Conservation (phyloP, 306 rosid species). For the Malus orientalis region DNA sequence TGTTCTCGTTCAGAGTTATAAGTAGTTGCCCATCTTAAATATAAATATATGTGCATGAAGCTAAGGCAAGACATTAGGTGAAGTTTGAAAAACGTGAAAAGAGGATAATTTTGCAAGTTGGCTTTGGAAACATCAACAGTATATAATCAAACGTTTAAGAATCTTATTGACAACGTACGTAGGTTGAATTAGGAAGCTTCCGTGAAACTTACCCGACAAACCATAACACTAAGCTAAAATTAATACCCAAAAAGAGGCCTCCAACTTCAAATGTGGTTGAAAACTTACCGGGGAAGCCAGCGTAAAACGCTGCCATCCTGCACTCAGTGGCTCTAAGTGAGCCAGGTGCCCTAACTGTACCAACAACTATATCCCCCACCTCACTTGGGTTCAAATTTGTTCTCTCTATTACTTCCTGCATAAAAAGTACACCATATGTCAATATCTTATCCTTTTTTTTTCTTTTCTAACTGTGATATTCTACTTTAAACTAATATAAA, state of each 20-base stretch:
- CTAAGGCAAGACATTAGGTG: no score
- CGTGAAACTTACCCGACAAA: constrained; percentile 1
- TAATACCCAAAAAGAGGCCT: background rate
- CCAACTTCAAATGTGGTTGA: background rate
- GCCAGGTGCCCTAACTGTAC: constrained; percentile 85
- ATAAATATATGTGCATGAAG: no score
- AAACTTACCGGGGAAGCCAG: constrained; percentile 80
- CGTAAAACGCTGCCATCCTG: constrained; percentile 88
- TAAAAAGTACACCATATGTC: background rate
- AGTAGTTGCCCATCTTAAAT: no score
- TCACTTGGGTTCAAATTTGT: constrained; percentile 73
- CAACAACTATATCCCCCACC: constrained; percentile 89
- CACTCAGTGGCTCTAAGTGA: constrained; percentile 75
- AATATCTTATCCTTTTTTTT: no score
- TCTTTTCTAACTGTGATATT: no score
- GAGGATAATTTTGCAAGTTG: no score
- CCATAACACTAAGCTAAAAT: background rate
- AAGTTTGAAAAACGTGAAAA: no score
- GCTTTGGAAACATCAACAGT: no score
- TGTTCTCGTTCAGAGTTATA: no score
- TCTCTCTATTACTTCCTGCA: constrained; percentile 69
- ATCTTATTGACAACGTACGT: background rate
- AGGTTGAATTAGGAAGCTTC: background rate
- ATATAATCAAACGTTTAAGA: background rate
- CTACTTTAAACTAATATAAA: no score